Conservation (phyloP, 2,329 filamentous ascomycete genomes). For the Neopestalotiopsis sp. region DNA sequence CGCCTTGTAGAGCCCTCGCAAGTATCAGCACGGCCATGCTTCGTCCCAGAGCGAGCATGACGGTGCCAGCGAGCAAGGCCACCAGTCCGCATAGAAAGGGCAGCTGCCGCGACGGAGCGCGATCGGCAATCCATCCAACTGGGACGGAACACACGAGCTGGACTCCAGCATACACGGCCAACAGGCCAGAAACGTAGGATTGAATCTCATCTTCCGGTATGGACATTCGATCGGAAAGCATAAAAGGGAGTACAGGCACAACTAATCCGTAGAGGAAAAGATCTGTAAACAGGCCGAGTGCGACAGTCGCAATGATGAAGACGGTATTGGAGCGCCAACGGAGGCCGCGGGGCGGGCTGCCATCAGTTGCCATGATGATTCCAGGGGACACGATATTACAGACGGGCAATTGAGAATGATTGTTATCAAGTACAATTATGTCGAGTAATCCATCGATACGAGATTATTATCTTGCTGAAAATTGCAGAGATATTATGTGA, state of each 20-base stretch:
- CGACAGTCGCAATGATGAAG: slow-evolving; percentile 65
- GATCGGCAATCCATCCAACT: slow-evolving; percentile 61
- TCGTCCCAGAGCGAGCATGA: slow-evolving; percentile 57
- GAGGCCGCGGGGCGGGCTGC: slow-evolving; percentile 29
- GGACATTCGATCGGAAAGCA: slow-evolving; percentile 56
- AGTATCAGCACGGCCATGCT: slow-evolving; percentile 53
- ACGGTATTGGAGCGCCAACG: slow-evolving; percentile 61
- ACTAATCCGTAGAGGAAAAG: slow-evolving; percentile 65
- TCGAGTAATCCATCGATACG: too few species aligned
- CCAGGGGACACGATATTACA: background rate
- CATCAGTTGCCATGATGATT: slow-evolving; percentile 9
- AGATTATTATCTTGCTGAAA: too few species aligned
- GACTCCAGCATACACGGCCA: slow-evolving; percentile 60
- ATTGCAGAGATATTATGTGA: too few species aligned
- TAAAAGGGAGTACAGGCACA: slow-evolving; percentile 63
- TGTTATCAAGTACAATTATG: too few species aligned
- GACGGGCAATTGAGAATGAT: too few species aligned
- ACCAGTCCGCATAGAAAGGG: slow-evolving; percentile 64
- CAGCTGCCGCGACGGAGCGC: slow-evolving; percentile 54
- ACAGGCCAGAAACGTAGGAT: slow-evolving; percentile 55
- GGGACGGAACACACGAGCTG: slow-evolving; percentile 56
- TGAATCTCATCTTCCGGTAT: slow-evolving; percentile 56
- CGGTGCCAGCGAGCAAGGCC: slow-evolving; percentile 57
- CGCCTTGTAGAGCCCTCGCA: slow-evolving; percentile 62
- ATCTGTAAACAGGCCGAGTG: slow-evolving; percentile 61